phyloP scores from a whole-genome alignment of 1,139 yeast species.

The Tardiomyces depauwii region DNA sequence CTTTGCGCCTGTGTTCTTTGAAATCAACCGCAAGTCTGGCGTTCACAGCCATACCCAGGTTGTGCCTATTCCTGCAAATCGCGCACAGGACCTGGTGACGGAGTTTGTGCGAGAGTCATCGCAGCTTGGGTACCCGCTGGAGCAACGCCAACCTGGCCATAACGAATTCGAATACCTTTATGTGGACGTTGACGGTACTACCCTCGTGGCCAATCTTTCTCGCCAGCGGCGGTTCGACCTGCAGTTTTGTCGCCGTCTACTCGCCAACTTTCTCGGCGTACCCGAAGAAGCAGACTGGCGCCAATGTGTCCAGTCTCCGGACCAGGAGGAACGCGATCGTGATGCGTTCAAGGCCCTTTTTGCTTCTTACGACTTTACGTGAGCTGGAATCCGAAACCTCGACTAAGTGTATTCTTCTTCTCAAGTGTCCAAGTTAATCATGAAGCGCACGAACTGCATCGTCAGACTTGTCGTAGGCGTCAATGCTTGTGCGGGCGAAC shows the following conservation, averaged over 20 bases:
- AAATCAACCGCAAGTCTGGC: conserved; percentile 21
- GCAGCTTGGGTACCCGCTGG: neutral
- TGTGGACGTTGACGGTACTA: conserved; percentile 9
- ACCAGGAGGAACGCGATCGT: conserved; percentile 50
- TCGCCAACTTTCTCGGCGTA: conserved; percentile 47
- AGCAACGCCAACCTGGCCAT: neutral
- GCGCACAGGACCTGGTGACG: conserved; percentile 7
- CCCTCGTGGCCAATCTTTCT: conserved; percentile 9
- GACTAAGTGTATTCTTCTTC: too few relatives aligned
- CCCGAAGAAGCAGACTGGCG: conserved; percentile 60
- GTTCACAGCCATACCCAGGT: conserved; percentile 28
- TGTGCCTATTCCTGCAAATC: conserved; percentile 19
- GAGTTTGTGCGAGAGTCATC: conserved; percentile 10
- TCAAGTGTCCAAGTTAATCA: too few relatives aligned
- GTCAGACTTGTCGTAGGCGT: conserved; percentile 1
- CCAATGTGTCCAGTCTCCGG: conserved; percentile 49
- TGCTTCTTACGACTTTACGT: conserved; percentile 34
- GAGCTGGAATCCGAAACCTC: neutral
- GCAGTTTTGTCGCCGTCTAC: conserved; percentile 70
- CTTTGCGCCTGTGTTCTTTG: conserved; percentile 18
- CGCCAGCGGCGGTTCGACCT: conserved; percentile 36
- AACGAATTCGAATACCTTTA: conserved; percentile 11
- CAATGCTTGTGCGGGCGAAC: neutral
- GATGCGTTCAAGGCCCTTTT: conserved; percentile 43
- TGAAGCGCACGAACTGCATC: neutral